A percentile compares a stretch with the other conserved stretches of the same genome.
These are phyloP conservation scores for Aspergillus versicolor DNA, from an alignment of 2,329 filamentous ascomycete species.

Conservation along the genomic window DNA sequence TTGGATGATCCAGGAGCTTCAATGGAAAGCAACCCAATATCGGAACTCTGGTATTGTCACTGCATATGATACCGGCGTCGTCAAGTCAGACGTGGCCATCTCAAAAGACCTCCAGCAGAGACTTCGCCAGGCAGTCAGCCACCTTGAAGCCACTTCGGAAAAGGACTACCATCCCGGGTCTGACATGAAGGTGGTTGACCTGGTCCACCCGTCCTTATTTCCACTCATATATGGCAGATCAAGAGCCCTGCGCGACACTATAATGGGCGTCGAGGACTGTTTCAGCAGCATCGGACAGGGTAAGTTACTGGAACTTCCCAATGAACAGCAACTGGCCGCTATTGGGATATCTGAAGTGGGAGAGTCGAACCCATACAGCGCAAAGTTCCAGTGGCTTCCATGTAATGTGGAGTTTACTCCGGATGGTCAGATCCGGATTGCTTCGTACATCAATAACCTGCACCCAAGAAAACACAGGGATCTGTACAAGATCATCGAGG, in stretches of 20 bases:
- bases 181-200: slow-evolving; percentile 58
- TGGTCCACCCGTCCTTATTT: slow-evolving; percentile 62
- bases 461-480: slow-evolving; percentile 34
- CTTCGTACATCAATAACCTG: slow-evolving; percentile 47
- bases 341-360: background rate
- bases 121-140: slow-evolving; percentile 48
- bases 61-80: slow-evolving; percentile 45
- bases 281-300: background rate
- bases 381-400: slow-evolving; percentile 50
- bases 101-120: slow-evolving; percentile 38
- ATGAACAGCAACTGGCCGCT: background rate
- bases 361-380: slow-evolving; percentile 18
- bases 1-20: background rate
- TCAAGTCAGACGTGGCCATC: slow-evolving; percentile 56
- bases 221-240: slow-evolving; percentile 34
- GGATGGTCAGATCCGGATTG: slow-evolving; percentile 26
- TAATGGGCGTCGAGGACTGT: slow-evolving; percentile 5
- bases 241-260: slow-evolving; percentile 21
- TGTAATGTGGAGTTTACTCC: slow-evolving; percentile 34
- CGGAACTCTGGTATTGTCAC: background rate
- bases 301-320: background rate
- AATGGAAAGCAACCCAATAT: background rate
- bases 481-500: slow-evolving; percentile 40
- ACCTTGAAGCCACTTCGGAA: slow-evolving; percentile 51
- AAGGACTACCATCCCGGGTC: slow-evolving; percentile 60